Conservation (phyloP, 2,329 filamentous ascomycete species). For the Onygenales sp. region DNA sequence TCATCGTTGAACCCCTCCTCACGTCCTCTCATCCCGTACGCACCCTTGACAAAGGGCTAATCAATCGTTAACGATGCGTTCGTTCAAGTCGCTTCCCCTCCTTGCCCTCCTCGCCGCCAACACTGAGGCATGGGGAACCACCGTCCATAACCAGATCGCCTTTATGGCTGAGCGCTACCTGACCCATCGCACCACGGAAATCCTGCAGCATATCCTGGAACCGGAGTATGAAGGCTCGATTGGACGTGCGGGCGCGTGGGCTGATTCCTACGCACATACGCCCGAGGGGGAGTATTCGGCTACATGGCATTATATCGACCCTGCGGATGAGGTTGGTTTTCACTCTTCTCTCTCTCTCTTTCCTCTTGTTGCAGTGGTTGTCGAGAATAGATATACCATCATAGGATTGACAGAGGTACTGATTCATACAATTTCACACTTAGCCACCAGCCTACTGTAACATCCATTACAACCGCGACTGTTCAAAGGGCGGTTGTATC, state of each 20-base stretch:
- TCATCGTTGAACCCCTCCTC: too few relatives aligned
- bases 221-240: constrained; percentile 5
- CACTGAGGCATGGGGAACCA: constrained; percentile 4
- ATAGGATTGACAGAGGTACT: background rate
- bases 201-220: constrained; percentile 4
- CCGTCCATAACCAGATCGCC: constrained; percentile 3
- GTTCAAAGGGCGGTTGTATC: constrained; percentile 28
- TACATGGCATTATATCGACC: constrained; percentile 5
- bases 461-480: constrained; percentile 28
- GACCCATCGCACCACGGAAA: background rate
- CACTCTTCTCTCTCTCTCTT: background rate
- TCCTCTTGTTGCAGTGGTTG: background rate
- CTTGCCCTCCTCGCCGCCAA: background rate
- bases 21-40: background rate
- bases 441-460: constrained; percentile 16
- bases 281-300: constrained; percentile 2
- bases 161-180: constrained; percentile 5
- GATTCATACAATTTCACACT: background rate
- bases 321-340: constrained; percentile 2
- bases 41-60: background rate
- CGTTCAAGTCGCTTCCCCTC: background rate
- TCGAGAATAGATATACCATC: background rate
- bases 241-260: constrained; percentile 4
- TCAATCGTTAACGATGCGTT: background rate
- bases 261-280: constrained; percentile 2